Percentiles rank a stretch among this genome's conserved stretches.
Evolutionary conservation across 345 rosid species (phyloP).

Genomic region (Hirschfeldia incana): DNA sequence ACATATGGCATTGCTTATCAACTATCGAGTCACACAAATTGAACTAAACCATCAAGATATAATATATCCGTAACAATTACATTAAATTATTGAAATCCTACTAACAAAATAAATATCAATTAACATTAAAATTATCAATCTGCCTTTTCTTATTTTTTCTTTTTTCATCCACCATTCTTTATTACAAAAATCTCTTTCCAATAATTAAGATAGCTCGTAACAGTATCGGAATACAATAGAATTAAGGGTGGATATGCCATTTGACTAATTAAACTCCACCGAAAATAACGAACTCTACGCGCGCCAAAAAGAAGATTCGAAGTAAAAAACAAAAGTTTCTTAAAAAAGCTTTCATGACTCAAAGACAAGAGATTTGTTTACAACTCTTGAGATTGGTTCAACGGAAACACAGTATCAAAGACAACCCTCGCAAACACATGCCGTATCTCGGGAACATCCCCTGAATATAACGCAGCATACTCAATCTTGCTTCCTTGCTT

Average conservation of each 20-base stretch:
- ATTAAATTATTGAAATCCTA: neutral
- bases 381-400: conserved; percentile 17
- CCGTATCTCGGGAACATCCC: conserved; percentile 54
- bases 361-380: neutral
- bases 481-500: conserved; percentile 63
- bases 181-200: neutral
- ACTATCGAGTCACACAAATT: neutral
- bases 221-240: too few relatives aligned
- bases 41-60: neutral
- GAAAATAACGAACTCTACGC: conserved; percentile 2
- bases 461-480: conserved; percentile 53
- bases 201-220: too few relatives aligned
- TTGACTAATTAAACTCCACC: neutral
- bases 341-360: neutral
- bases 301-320: conserved; percentile 6
- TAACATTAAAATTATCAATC: neutral
- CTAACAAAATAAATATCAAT: neutral
- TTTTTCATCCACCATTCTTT: neutral
- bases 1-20: neutral
- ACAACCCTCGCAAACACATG: conserved; percentile 82
- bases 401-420: conserved; percentile 79
- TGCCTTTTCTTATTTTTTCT: neutral
- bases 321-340: neutral
- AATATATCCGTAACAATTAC: neutral
- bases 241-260: neutral